Percentiles rank a stretch among this genome's conserved stretches.
Evolutionary conservation across 192 early-diverging fungal genomes (phyloP).

Genomic region (Podila epicladia): DNA sequence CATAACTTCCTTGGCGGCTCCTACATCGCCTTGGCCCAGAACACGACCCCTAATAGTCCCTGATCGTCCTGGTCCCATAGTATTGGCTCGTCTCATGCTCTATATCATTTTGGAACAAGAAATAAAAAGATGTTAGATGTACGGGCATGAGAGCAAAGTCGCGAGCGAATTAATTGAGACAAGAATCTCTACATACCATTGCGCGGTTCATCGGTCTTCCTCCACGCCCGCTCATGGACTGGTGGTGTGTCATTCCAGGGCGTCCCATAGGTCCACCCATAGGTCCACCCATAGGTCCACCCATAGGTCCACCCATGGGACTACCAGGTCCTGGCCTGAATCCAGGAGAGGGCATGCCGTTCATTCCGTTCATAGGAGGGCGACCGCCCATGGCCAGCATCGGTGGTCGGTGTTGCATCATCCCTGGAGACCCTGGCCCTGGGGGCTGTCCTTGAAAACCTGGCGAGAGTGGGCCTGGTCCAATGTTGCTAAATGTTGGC

Average conservation of each 20-base stretch:
- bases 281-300: slow-evolving; percentile 27
- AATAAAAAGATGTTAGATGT: background rate
- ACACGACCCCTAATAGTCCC: slow-evolving; percentile 26
- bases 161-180: background rate
- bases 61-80: slow-evolving; percentile 18
- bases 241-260: slow-evolving; percentile 18
- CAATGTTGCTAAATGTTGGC: slow-evolving; percentile 14
- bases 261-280: slow-evolving; percentile 20
- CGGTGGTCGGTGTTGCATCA: slow-evolving; percentile 18
- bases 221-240: slow-evolving; percentile 28
- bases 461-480: slow-evolving; percentile 18
- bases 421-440: slow-evolving; percentile 4
- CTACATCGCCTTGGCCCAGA: slow-evolving; percentile 22
- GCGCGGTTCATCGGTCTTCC: slow-evolving; percentile 30
- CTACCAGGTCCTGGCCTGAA: background rate
- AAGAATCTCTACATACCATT: slow-evolving; percentile 12
- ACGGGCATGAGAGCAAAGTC: background rate
- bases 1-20: slow-evolving; percentile 47
- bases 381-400: slow-evolving; percentile 31
- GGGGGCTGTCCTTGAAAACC: slow-evolving; percentile 7
- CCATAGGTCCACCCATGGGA: slow-evolving; percentile 7
- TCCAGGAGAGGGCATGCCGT: slow-evolving; percentile 4
- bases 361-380: slow-evolving; percentile 12
- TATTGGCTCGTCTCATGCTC: slow-evolving; percentile 26
- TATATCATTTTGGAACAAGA: slow-evolving; percentile 3